These are phyloP conservation scores for Amniculicola lignicola DNA, from an alignment of 495 filamentous ascomycete species.

Conservation along the genomic window DNA sequence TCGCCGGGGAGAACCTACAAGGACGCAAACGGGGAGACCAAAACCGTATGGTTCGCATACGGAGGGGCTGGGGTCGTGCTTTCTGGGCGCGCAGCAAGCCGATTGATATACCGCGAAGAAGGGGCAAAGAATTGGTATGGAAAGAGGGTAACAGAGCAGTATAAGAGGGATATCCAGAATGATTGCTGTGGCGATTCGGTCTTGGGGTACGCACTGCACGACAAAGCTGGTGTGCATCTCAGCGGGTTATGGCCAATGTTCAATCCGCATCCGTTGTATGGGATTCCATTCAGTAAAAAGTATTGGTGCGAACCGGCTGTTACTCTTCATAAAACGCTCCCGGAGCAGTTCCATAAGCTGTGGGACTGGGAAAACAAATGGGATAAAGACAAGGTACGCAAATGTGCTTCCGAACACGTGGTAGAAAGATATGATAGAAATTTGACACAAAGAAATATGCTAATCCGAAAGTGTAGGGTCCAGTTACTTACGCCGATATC, in stretches of 20 bases:
- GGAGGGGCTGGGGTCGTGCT: slow-evolving; percentile 55
- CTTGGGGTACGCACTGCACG: slow-evolving; percentile 21
- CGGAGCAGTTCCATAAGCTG: slow-evolving; percentile 11
- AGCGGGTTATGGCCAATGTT: slow-evolving; percentile 21
- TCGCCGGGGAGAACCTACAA: neutral
- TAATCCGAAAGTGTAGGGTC: neutral
- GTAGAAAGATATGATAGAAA: neutral
- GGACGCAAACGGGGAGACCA: neutral
- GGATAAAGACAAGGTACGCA: neutral
- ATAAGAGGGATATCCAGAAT: neutral
- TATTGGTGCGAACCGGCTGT: slow-evolving; percentile 33
- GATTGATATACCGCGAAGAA: neutral
- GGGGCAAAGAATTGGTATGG: slow-evolving; percentile 34
- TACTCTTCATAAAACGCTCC: slow-evolving; percentile 13
- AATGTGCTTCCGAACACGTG: no score
- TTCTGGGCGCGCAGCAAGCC: slow-evolving; percentile 44
- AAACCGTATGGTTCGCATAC: slow-evolving; percentile 47
- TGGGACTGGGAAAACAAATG: slow-evolving; percentile 17
- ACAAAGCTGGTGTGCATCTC: slow-evolving; percentile 13
- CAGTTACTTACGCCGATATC: slow-evolving; percentile 2
- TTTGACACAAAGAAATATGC: no score
- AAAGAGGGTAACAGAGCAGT: neutral
- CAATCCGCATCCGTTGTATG: slow-evolving; percentile 7
- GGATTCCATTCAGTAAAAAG: slow-evolving; percentile 18
- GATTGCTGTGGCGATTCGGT: slow-evolving; percentile 27